Evolutionary conservation across 345 rosid species (phyloP).

Genomic region (Salix brachista): DNA sequence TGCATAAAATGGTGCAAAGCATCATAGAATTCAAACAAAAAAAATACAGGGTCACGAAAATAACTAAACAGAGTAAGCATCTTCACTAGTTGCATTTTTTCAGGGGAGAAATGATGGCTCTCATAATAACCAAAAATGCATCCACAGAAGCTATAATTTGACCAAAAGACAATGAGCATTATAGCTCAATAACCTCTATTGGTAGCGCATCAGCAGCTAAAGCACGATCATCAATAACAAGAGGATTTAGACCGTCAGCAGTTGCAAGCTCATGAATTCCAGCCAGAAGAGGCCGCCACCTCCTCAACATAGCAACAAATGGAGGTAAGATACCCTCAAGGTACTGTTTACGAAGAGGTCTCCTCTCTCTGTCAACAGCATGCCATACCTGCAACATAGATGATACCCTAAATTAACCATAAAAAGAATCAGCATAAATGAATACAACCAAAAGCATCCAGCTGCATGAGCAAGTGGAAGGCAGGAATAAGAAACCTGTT

Average conservation of each 20-base stretch:
- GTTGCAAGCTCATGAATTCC: constrained; percentile 98
- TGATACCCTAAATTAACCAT: constrained; percentile 8
- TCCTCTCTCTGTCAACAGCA: constrained; percentile 82
- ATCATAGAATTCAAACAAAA: background rate
- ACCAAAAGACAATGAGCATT: background rate
- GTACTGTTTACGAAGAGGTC: constrained; percentile 85
- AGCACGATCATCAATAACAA: constrained; percentile 85
- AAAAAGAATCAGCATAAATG: constrained; percentile 7
- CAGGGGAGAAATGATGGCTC: background rate
- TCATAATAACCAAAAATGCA: background rate
- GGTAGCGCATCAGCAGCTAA: constrained; percentile 92
- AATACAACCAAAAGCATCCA: constrained; percentile 12
- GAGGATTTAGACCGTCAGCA: constrained; percentile 97
- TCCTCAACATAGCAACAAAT: constrained; percentile 90
- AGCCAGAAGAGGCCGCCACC: constrained; percentile 97
- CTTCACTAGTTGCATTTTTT: background rate
- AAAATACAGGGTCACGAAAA: background rate
- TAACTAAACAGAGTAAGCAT: background rate
- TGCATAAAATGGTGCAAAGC: background rate
- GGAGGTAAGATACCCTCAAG: constrained; percentile 94
- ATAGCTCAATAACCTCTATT: constrained; percentile 54
- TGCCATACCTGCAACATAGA: constrained; percentile 76
- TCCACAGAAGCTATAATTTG: background rate
- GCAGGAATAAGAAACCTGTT: background rate
- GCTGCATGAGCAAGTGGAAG: constrained; percentile 9